These are phyloP conservation scores for Clonostachys sp. DNA, from an alignment of 2,329 filamentous ascomycete genomes.

Conservation along the genomic window DNA sequence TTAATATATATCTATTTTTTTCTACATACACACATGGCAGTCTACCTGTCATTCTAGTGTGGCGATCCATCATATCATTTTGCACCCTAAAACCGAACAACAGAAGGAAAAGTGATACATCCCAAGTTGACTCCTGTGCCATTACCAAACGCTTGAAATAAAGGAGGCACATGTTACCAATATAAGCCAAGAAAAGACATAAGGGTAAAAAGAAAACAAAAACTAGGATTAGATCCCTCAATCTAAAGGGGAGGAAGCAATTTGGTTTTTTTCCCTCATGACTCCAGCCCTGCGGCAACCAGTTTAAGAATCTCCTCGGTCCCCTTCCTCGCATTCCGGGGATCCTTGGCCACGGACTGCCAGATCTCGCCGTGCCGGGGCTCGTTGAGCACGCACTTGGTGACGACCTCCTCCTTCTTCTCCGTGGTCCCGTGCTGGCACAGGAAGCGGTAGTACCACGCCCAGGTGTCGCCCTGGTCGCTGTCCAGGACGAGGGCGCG, in stretches of 20 bases:
- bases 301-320: constrained; percentile 80
- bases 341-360: constrained; percentile 83
- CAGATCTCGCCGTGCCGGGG: constrained; percentile 91
- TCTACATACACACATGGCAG: too few relatives aligned
- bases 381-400: constrained; percentile 77
- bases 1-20: too few relatives aligned
- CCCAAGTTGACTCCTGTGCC: too few relatives aligned
- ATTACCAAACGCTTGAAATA: too few relatives aligned
- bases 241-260: neutral
- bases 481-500: constrained; percentile 86
- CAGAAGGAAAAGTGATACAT: too few relatives aligned
- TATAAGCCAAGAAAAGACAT: too few relatives aligned
- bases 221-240: too few relatives aligned
- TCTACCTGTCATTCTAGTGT: too few relatives aligned
- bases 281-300: constrained; percentile 52
- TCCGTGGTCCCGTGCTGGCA: constrained; percentile 89
- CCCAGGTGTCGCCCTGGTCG: constrained; percentile 90
- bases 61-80: too few relatives aligned
- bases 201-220: too few relatives aligned
- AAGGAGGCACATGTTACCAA: too few relatives aligned
- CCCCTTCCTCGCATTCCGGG: constrained; percentile 69
- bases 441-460: constrained; percentile 96
- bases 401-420: constrained; percentile 80
- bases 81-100: too few relatives aligned
- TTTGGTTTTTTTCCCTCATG: constrained; percentile 4